Base-by-base conservation (phyloP, 129 eudicot species). In the Chrysanthemum makinoi region DNA sequence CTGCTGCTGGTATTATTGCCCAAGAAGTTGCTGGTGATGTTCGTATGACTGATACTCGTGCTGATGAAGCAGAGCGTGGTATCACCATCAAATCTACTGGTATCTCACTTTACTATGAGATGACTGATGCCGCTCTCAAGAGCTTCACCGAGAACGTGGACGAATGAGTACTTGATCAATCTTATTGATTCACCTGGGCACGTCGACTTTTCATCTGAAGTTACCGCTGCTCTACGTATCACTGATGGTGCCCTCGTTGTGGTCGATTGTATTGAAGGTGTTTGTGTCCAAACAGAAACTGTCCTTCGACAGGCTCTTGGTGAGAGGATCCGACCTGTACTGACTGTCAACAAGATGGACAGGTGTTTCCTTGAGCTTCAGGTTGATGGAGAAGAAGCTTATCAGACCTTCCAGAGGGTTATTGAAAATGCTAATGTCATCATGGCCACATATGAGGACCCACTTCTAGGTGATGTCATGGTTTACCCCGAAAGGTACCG, bases 271-370 rank as follows among this genome's bases (percentile, higher is more conserved):
- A 74, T 86, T 57, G 91, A 86, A 57, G 91, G 91, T 10, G 91
- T 86, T 2, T 86, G 91, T 44, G 86, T 86, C 12, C 91, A 83
- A 55, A 83, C 91, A 7, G 91, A 83, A 65, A 86, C 88, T 20
- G 91, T 83, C 22, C 91, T 86, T 35, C 67, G 91, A 26, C 88
- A 86, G 70, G 91, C 88, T 3, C 91, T 86, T 52, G 88, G 88
- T 4, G 91, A 86, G 74, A 86, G 91, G 73, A 86, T 83, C 18
- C 80, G 87, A 18, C 87, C 87, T 28, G 84, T 83, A 5, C 67
- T 82, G 48, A 82, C 82, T 0, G 90, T 85, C 54, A 85, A 85
- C 83, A 82, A 85, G 78, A 85, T 85, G 90, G 87, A 85, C 85
- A 77, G 87, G 80, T 85, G 85, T 70, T 85, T 85, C 76, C 90